Conservation (phyloP, 179 eudicot species). For the Nepenthes alata region DNA sequence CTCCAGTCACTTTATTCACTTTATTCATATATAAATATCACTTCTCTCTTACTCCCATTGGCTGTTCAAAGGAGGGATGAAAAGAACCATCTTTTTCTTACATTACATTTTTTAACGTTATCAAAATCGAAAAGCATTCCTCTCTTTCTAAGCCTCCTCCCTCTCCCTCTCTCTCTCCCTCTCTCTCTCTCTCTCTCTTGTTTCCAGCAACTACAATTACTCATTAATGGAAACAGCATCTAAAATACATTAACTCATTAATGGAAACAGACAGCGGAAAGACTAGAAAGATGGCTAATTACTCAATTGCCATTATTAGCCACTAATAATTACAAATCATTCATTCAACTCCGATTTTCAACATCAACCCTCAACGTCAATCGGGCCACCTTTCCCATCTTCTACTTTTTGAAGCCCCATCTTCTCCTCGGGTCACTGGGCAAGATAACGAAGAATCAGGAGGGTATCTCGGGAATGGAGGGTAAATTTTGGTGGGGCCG, state of each 20-base stretch:
- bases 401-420: not conserved
- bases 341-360: not conserved
- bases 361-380: not conserved
- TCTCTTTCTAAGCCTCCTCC: conserved; percentile 1
- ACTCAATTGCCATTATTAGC: conserved; percentile 42
- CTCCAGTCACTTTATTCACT: too few species aligned
- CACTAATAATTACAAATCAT: not conserved
- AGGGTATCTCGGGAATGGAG: not conserved
- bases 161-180: not conserved
- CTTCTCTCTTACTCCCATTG: too few species aligned
- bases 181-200: not conserved
- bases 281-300: conserved; percentile 19
- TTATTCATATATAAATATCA: too few species aligned
- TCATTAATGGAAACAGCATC: conserved; percentile 40
- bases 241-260: conserved; percentile 13
- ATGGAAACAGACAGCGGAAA: conserved; percentile 47
- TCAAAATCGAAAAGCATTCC: conserved; percentile 64
- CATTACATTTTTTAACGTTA: conserved; percentile 58
- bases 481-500: too few species aligned
- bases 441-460: conserved; percentile 4
- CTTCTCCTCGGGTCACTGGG: not conserved
- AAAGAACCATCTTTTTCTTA: conserved; percentile 40
- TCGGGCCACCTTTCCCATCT: not conserved
- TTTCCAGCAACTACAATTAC: not conserved
- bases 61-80: conserved; percentile 5